These are phyloP conservation scores for Plantago major DNA, from an alignment of 257 asterid genomes.

Conservation along the genomic window DNA sequence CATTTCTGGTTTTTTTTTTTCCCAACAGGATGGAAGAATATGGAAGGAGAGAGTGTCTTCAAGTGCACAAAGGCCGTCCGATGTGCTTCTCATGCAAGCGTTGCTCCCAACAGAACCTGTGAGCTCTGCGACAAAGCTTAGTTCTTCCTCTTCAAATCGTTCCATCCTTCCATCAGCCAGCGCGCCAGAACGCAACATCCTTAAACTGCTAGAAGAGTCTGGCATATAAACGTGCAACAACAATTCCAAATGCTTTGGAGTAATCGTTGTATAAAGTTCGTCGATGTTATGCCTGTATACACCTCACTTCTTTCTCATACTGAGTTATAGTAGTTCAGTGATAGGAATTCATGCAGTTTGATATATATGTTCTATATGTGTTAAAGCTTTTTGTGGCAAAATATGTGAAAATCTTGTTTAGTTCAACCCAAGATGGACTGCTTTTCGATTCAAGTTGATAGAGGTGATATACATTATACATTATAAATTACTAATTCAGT, in stretches of 20 bases:
- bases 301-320: background rate
- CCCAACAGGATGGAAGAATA: constrained; percentile 79
- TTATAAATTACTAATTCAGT: too few species aligned
- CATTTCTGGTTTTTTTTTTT: background rate
- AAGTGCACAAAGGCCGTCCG: constrained; percentile 42
- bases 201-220: constrained; percentile 46
- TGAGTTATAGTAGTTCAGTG: background rate
- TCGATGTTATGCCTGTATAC: background rate
- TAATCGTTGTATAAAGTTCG: constrained; percentile 12
- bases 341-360: background rate
- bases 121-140: constrained; percentile 32
- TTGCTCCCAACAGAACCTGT: constrained; percentile 32
- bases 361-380: background rate
- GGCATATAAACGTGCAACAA: constrained; percentile 14
- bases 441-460: too few species aligned
- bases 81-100: constrained; percentile 47
- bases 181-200: constrained; percentile 48
- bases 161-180: constrained; percentile 46
- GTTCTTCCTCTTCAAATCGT: constrained; percentile 49
- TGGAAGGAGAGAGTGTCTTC: constrained; percentile 91
- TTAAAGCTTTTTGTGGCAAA: too few species aligned
- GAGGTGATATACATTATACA: too few species aligned
- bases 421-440: too few species aligned
- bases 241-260: background rate
- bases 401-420: too few species aligned